Percentiles rank a stretch among this genome's conserved stretches.
These are phyloP conservation scores for Cyberlindnera japonica DNA, from an alignment of 805 yeast species.

Conservation along the genomic window DNA sequence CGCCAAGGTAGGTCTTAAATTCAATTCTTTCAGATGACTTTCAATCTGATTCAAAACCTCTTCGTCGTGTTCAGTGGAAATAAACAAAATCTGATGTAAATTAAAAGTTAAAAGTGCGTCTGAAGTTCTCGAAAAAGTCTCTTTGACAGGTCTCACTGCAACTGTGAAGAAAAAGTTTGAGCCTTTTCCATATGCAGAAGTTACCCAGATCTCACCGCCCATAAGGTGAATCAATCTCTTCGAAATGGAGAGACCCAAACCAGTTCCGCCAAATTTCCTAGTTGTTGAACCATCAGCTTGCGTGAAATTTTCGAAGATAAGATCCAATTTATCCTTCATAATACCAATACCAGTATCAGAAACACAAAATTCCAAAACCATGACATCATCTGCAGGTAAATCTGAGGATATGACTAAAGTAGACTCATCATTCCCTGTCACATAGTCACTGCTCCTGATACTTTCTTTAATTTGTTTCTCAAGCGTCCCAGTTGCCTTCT, in stretches of 20 bases:
- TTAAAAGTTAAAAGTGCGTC: slow-evolving; percentile 71
- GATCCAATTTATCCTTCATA: slow-evolving; percentile 75
- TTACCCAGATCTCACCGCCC: slow-evolving; percentile 95
- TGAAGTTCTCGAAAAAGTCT: slow-evolving; percentile 55
- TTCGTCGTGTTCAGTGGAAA: slow-evolving; percentile 59
- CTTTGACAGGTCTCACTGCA: slow-evolving; percentile 67
- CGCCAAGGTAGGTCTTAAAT: slow-evolving; percentile 61
- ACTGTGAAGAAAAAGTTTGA: slow-evolving; percentile 81
- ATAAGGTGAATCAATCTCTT: slow-evolving; percentile 81
- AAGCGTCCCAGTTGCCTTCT: slow-evolving; percentile 40
- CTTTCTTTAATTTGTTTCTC: slow-evolving; percentile 21
- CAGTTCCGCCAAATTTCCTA: slow-evolving; percentile 90
- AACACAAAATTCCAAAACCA: slow-evolving; percentile 75
- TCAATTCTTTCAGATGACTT: slow-evolving; percentile 47
- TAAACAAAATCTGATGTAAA: slow-evolving; percentile 64
- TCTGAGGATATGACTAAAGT: slow-evolving; percentile 39
- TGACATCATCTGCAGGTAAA: slow-evolving; percentile 29
- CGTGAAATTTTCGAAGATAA: slow-evolving; percentile 85
- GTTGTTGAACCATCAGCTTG: slow-evolving; percentile 95
- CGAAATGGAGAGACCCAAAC: slow-evolving; percentile 83
- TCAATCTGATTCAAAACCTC: slow-evolving; percentile 47
- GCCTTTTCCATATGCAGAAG: slow-evolving; percentile 77
- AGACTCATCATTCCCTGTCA: slow-evolving; percentile 24
- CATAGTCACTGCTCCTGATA: slow-evolving; percentile 29
- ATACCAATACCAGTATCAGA: slow-evolving; percentile 91